phyloP scores from a whole-genome alignment of 208 protist genomes.

The Leishmania tropica region DNA sequence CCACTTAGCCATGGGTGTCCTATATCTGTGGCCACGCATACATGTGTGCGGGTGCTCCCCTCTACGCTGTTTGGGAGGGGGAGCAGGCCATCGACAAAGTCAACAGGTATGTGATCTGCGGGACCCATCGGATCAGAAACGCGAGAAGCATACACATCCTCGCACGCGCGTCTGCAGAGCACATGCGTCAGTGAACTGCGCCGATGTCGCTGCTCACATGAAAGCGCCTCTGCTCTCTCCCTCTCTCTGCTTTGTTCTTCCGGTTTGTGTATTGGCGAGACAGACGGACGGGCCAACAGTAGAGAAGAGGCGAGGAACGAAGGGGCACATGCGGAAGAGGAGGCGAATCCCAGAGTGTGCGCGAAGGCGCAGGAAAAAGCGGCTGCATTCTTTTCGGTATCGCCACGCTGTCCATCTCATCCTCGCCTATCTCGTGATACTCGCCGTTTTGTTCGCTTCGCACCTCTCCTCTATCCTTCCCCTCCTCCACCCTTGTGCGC shows the following conservation, averaged over 20 bases:
- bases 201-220: neutral
- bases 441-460: neutral
- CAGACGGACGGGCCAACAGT: neutral
- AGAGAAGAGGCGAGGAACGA: neutral
- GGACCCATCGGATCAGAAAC: neutral
- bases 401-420: neutral
- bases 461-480: neutral
- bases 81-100: neutral
- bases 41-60: neutral
- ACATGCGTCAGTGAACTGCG: neutral
- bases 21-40: neutral
- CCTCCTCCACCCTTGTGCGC: neutral
- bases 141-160: neutral
- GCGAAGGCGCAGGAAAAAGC: neutral
- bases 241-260: neutral
- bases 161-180: neutral
- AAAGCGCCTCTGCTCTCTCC: neutral
- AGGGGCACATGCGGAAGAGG: neutral
- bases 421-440: neutral
- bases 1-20: neutral
- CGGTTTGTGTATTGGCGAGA: neutral
- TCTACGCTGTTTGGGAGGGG: neutral
- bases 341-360: neutral
- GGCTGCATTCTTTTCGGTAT: neutral
- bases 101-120: neutral